Percentiles rank a stretch among this genome's conserved stretches.
Evolutionary conservation across 1,284 basidiomycete species (phyloP).

Genomic region (Singerocomus inundabilis): DNA sequence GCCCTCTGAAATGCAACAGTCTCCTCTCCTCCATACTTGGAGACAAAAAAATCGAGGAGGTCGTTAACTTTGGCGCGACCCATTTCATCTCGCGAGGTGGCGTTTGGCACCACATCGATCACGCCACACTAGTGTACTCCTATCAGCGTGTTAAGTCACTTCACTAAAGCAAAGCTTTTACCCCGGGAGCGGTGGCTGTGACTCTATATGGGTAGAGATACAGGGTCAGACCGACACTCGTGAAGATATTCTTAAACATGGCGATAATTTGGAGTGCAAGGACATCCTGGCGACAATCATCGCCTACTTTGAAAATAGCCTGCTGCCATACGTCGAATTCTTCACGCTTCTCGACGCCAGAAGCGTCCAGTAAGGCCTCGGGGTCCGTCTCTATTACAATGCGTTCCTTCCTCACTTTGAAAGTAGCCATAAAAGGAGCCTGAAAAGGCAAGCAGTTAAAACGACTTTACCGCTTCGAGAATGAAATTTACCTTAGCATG

Average conservation of each 20-base stretch:
- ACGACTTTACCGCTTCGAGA: background rate
- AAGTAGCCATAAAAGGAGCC: slow-evolving; percentile 99
- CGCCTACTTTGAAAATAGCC: slow-evolving; percentile 99
- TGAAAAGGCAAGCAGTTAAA: slow-evolving; percentile 32
- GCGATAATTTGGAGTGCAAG: slow-evolving; percentile 96
- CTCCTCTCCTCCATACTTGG: slow-evolving; percentile 90
- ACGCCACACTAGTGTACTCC: slow-evolving; percentile 76
- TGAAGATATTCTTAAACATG: slow-evolving; percentile 99
- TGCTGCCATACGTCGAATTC: slow-evolving; percentile 95
- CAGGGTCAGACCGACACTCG: slow-evolving; percentile 81
- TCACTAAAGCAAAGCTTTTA: slow-evolving; percentile 41
- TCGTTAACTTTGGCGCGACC: slow-evolving; percentile 98
- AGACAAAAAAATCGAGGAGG: slow-evolving; percentile 90
- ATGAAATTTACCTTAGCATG: slow-evolving; percentile 82
- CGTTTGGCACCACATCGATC: slow-evolving; percentile 98
- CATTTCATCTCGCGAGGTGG: slow-evolving; percentile 99
- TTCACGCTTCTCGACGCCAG: slow-evolving; percentile 53
- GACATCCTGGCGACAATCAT: slow-evolving; percentile 98
- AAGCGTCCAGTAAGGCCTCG: slow-evolving; percentile 65
- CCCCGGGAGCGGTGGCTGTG: slow-evolving; percentile 94
- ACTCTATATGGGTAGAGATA: slow-evolving; percentile 98
- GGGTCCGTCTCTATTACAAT: slow-evolving; percentile 61
- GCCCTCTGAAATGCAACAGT: slow-evolving; percentile 91
- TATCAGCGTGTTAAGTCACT: slow-evolving; percentile 1
- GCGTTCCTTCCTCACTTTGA: slow-evolving; percentile 90